Conservation (phyloP, 345 rosid species). For the Syzygium aqueum region DNA sequence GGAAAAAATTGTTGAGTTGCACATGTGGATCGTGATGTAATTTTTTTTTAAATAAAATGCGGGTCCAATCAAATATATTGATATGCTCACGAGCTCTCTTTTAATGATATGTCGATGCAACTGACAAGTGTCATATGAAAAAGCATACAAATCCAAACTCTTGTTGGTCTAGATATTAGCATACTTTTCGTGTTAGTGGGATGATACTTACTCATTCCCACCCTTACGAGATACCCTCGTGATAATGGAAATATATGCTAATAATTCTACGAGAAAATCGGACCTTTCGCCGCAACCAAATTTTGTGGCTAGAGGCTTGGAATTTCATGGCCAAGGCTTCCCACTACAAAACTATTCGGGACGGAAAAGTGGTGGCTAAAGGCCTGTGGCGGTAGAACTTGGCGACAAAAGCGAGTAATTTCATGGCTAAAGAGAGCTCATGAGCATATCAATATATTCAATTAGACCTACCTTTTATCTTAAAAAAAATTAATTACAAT, state of each 20-base stretch:
- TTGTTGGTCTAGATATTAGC: background rate
- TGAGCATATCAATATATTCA: too few species aligned
- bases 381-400: background rate
- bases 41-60: background rate
- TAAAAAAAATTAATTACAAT: too few species aligned
- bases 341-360: too few species aligned
- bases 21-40: background rate
- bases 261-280: background rate
- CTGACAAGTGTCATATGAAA: background rate
- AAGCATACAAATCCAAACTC: background rate
- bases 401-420: too few species aligned
- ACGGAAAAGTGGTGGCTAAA: background rate
- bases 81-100: background rate
- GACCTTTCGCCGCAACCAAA: background rate
- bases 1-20: background rate
- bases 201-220: background rate
- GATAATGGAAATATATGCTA: background rate
- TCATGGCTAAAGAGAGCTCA: too few species aligned
- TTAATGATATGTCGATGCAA: background rate
- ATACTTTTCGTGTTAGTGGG: background rate
- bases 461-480: too few species aligned
- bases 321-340: background rate
- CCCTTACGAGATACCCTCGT: background rate
- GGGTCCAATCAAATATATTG: background rate
- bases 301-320: background rate